These are phyloP conservation scores for Ceratonia siliqua DNA, from an alignment of 306 rosid genomes.

Conservation along the genomic window DNA sequence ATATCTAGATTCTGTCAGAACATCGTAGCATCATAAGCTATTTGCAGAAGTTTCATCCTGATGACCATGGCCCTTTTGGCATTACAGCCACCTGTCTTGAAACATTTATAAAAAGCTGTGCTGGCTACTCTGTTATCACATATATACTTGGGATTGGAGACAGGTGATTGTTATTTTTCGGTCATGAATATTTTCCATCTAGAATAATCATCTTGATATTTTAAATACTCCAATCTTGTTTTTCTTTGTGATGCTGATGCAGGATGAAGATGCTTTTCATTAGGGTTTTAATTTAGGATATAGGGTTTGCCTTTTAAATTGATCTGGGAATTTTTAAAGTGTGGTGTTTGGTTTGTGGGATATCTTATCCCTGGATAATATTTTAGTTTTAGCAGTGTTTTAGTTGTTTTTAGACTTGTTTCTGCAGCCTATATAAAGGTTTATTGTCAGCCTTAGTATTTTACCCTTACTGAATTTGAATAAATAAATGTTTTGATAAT, in stretches of 20 bases:
- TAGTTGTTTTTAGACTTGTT: background rate
- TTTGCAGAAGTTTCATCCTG: constrained; percentile 94
- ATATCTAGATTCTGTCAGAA: constrained; percentile 81
- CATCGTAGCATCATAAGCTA: constrained; percentile 95
- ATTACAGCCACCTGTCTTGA: constrained; percentile 93
- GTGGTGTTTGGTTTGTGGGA: background rate
- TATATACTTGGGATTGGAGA: constrained; percentile 98
- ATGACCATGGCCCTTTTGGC: constrained; percentile 96
- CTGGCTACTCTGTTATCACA: constrained; percentile 99
- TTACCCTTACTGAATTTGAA: background rate
- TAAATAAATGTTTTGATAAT: too few relatives aligned
- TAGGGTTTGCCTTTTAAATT: background rate
- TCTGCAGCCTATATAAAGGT: background rate
- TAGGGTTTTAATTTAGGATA: background rate
- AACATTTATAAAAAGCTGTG: constrained; percentile 96
- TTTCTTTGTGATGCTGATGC: background rate
- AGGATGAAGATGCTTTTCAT: background rate
- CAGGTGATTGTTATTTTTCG: constrained; percentile 60
- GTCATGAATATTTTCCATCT: constrained; percentile 17
- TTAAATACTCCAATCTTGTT: constrained; percentile 14
- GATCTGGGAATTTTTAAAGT: background rate
- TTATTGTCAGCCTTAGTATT: background rate
- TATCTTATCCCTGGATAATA: background rate
- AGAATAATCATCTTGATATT: constrained; percentile 4
- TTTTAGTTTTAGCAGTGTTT: background rate